A percentile compares a stretch with the other conserved stretches of the same genome.
Conservation (phyloP, 1,139 yeast genomes). For the Yamadazyma siamensis region DNA sequence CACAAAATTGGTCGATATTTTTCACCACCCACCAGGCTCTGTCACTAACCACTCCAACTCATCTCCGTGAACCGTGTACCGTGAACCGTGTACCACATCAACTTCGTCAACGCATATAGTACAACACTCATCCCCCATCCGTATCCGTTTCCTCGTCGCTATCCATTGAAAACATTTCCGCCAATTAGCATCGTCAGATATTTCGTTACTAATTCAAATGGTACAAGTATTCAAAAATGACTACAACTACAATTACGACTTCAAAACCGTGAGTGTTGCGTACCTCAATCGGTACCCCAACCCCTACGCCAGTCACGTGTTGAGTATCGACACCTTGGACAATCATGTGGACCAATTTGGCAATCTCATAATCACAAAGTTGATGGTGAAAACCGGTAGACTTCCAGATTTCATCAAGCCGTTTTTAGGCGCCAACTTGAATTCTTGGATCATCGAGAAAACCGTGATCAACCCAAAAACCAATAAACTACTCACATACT, state of each 20-base stretch:
- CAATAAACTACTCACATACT: constrained; percentile 62
- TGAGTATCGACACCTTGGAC: constrained; percentile 76
- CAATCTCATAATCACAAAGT: constrained; percentile 65
- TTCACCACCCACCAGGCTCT: no score
- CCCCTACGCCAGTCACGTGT: constrained; percentile 87
- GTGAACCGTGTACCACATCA: no score
- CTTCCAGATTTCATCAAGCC: constrained; percentile 80
- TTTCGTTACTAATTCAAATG: no score
- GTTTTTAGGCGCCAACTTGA: constrained; percentile 66
- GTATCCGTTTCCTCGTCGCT: no score
- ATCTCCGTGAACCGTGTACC: no score
- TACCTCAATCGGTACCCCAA: constrained; percentile 85
- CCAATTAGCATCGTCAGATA: no score
- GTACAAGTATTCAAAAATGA: constrained; percentile 60
- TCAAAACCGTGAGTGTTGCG: constrained; percentile 73
- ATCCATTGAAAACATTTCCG: no score
- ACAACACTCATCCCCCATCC: no score
- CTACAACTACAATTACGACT: constrained; percentile 60
- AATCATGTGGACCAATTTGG: constrained; percentile 59
- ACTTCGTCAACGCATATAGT: no score
- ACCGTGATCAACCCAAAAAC: constrained; percentile 66
- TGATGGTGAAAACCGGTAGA: constrained; percentile 77
- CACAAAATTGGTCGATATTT: no score
- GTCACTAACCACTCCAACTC: no score
- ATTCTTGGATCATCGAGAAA: constrained; percentile 83